Percentiles rank a stretch among this genome's conserved stretches.
phyloP scores from a whole-genome alignment of 2,329 filamentous ascomycete species.

The Botrytis medusae region DNA sequence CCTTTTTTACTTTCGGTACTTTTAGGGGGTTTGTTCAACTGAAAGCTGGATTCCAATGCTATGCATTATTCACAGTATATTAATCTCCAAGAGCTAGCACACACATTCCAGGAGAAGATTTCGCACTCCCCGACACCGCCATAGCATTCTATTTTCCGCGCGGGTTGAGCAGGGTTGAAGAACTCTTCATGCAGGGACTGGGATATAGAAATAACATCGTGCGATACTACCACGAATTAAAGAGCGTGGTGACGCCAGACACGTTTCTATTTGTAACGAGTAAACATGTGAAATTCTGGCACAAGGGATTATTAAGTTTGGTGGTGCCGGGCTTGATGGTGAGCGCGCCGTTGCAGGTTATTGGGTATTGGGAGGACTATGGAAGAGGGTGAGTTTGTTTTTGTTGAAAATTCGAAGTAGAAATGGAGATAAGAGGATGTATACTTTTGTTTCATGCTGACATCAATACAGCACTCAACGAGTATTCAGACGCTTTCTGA shows the following conservation, averaged over 20 bases:
- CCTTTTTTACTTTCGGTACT: neutral
- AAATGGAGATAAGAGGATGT: neutral
- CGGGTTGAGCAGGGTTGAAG: neutral
- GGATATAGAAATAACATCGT: neutral
- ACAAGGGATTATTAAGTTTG: neutral
- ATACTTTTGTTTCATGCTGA: neutral
- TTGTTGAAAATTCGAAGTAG: neutral
- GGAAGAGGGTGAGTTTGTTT: neutral
- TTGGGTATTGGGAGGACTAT: neutral
- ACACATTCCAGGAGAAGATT: neutral
- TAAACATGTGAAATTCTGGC: neutral
- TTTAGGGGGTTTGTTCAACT: neutral
- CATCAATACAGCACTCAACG: neutral
- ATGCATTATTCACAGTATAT: neutral
- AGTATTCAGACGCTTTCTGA: neutral
- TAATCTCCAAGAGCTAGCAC: neutral
- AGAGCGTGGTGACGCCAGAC: neutral
- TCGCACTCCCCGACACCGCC: neutral
- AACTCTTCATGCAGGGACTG: neutral
- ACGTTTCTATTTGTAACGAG: neutral
- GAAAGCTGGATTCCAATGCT: neutral
- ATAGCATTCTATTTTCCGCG: neutral
- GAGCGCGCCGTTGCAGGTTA: constrained; percentile 1
- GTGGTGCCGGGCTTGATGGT: neutral
- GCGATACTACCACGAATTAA: neutral